Base-by-base conservation (phyloP, 192 early-diverging fungal species). In the Dispira simplex region DNA sequence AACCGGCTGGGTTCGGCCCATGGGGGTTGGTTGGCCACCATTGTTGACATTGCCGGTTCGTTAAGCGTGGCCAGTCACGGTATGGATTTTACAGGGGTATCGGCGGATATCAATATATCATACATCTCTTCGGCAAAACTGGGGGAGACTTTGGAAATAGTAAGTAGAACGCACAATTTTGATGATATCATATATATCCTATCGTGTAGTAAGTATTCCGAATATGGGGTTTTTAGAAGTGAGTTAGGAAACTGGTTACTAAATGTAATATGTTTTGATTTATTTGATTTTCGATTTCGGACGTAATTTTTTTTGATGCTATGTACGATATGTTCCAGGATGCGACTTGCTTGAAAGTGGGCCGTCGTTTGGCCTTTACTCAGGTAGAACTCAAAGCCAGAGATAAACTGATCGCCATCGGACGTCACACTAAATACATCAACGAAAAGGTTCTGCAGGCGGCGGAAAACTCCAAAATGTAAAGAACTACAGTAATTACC, bases 21-120 rank as follows among this genome's bases (percentile, higher is more conserved):
- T n/a, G 76, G 76, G 46, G 76, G 76, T n/a, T 77, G 76, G 76
- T 63, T 77, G 16, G 72, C 73, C 21, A 73, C 70, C 27, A 58
- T 77, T 27, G 76, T 77, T 4, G 76, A 77, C 23, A 70, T 71
- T 6, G 76, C 73, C 23, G 76, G 76, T 13, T 77, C 76, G 46
- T 64, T 77, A 63, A 73, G 73, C 23, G 56, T 77, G 45, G 76
- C 76, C 0, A 57, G 70, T 14, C 66, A 71, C 32, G 76, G 76
- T 11, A 65, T 74, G 49, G 57, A 45, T 39, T 66, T 64, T 8
- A 74, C 73, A 0, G 76, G 76, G 25, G 76, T 77, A 27, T 77
- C 76, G 6, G 72, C 73, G 0, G 76, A 77, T 48, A 39, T 77
- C 62, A 75, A 73, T 0, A 68, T 73, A 46, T 78, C 76, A 23